phyloP scores from a whole-genome alignment of 768 basidiomycete genomes.

The Cystoderma amianthinum region DNA sequence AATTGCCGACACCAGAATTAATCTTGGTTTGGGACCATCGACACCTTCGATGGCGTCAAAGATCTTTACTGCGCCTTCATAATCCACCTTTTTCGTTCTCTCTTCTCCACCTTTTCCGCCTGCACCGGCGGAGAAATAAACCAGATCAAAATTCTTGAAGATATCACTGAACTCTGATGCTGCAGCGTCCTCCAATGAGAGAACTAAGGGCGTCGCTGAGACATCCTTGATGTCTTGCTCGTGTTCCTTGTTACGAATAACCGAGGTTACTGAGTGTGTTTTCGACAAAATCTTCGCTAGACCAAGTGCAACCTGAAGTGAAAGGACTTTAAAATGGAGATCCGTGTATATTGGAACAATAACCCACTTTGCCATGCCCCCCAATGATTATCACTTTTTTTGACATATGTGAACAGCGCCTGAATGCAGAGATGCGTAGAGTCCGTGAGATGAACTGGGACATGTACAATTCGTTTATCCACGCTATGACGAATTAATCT shows the following conservation, averaged over 20 bases:
- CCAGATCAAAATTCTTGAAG: constrained; percentile 35
- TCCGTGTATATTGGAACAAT: neutral
- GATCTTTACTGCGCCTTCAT: constrained; percentile 61
- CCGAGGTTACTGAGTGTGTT: constrained; percentile 40
- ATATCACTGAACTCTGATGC: constrained; percentile 34
- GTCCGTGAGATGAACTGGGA: too few species aligned
- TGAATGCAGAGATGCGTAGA: constrained; percentile 6
- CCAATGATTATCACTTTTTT: constrained; percentile 46
- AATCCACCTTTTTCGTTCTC: constrained; percentile 49
- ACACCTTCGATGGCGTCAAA: constrained; percentile 61
- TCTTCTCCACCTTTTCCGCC: constrained; percentile 53
- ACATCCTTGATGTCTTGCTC: constrained; percentile 35
- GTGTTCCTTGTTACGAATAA: constrained; percentile 46
- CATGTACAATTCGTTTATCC: too few species aligned
- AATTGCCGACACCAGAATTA: constrained; percentile 54
- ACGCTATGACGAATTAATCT: too few species aligned
- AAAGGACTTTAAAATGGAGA: neutral
- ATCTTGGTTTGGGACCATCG: constrained; percentile 36
- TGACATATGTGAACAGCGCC: neutral
- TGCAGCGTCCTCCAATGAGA: constrained; percentile 50
- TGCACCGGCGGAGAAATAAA: constrained; percentile 45
- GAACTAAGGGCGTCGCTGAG: constrained; percentile 38
- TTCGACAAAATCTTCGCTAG: constrained; percentile 43
- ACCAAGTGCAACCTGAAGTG: constrained; percentile 33
- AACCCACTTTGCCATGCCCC: constrained; percentile 42